Evolutionary conservation across 129 eudicot species (phyloP), one percentile per base, ranked within the genome.

Genomic region (Flaveria trinervia): DNA sequence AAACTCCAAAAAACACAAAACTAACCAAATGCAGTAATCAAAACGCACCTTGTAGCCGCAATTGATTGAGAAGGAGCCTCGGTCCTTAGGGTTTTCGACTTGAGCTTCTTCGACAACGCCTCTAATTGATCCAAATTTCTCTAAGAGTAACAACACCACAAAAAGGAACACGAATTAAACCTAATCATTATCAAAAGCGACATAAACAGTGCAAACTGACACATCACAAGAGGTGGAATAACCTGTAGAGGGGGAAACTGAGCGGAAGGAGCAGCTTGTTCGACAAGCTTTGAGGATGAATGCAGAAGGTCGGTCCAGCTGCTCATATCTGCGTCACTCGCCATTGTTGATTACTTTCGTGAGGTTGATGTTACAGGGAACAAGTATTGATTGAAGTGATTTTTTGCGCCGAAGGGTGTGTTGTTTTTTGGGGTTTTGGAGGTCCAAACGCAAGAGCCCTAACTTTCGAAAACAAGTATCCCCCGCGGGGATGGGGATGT

Each of bases 171-270:
- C 15, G 17, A 60, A 26, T 46, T 1, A 68, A 48, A 22, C 14
- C 26, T 41, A 70, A 0, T 17, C 43, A 49, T 65, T 36, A 8
- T 49, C 18, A 10, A 13, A 51, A 36, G 39, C 7, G 65, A 71
- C 8, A 71, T 8, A 20, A 6, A 71, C 15, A 15, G 23, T 6
- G 15, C 20, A 50, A 28, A 23, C n/a, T 0, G 30, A 54, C 66
- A 54, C 66, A 66, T 20, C 25, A 51, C 33, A 12, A 57, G 17
- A 44, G 46, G 45, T 1, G 1, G 1, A 4, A 44, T 7, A 65
- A 89, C 98, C 97, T 93, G 97, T 11, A 93, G 92, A 77, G 98
- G 96, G 20, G 98, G 98, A 64, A 93, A 93, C 85, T 93, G 98
- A 79, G 96, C 96, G 10, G 96, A 93, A 77, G 96, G 98, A 76